Evolutionary conservation across 2,329 filamentous ascomycete species (phyloP).

Genomic region (Didymellaceae sp.): DNA sequence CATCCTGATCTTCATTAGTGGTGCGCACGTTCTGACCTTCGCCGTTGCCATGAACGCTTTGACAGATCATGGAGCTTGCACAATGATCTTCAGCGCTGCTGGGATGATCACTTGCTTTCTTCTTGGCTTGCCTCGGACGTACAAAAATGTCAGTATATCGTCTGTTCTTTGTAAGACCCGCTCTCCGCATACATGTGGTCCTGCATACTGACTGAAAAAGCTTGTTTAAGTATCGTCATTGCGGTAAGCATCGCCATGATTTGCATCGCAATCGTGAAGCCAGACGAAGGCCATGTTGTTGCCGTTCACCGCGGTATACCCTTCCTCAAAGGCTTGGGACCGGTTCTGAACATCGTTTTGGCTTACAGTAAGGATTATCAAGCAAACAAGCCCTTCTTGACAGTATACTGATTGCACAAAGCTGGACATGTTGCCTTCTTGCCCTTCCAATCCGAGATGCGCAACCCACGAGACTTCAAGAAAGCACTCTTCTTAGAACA

Average conservation of each 20-base stretch:
- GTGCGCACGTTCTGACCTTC: slow-evolving; percentile 74
- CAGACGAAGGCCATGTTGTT: slow-evolving; percentile 43
- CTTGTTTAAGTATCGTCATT: slow-evolving; percentile 68
- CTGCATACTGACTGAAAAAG: slow-evolving; percentile 41
- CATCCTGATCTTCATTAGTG: slow-evolving; percentile 72
- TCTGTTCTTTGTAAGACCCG: slow-evolving; percentile 61
- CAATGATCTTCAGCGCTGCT: slow-evolving; percentile 68
- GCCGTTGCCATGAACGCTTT: slow-evolving; percentile 72
- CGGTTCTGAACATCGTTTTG: slow-evolving; percentile 68
- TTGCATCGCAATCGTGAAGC: slow-evolving; percentile 63
- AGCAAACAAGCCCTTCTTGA: not conserved
- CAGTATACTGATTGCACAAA: slow-evolving; percentile 9
- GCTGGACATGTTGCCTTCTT: slow-evolving; percentile 73
- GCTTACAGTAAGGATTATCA: slow-evolving; percentile 64
- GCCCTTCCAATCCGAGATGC: slow-evolving; percentile 69
- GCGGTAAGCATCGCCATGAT: slow-evolving; percentile 73
- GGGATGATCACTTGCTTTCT: slow-evolving; percentile 65
- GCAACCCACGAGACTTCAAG: slow-evolving; percentile 65
- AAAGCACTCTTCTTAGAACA: slow-evolving; percentile 70
- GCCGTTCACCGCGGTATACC: slow-evolving; percentile 29
- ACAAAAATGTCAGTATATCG: slow-evolving; percentile 67
- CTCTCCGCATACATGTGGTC: not conserved
- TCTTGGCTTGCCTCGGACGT: slow-evolving; percentile 66
- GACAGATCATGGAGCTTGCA: slow-evolving; percentile 66
- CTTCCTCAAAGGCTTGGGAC: slow-evolving; percentile 34